A percentile compares a stretch with the other conserved stretches of the same genome.
Conservation (phyloP, 192 early-diverging fungal genomes). For the Oehlia diaphana region DNA sequence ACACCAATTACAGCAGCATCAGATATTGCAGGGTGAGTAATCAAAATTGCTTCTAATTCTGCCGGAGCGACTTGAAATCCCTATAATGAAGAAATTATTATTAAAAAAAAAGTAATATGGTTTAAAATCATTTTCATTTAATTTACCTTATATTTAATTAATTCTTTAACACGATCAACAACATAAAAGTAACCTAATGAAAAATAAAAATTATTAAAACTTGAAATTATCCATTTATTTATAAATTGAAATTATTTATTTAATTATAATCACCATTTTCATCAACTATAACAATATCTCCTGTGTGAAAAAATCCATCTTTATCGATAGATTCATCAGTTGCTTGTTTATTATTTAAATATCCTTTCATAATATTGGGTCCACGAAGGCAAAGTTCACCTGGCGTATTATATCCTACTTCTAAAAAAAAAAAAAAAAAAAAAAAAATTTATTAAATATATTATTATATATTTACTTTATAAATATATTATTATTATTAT, state of each 20-base stretch:
- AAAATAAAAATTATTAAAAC: not conserved
- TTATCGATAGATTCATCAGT: conserved; percentile 69
- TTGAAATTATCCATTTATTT: too few relatives aligned
- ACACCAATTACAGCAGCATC: conserved; percentile 72
- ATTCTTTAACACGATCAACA: conserved; percentile 81
- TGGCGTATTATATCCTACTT: conserved; percentile 49
- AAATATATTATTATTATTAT: too few relatives aligned
- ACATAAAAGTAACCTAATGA: conserved; percentile 51
- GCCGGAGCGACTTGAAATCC: conserved; percentile 81
- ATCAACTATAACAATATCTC: conserved; percentile 76
- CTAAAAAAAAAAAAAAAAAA: conserved; percentile 29
- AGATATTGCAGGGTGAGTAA: conserved; percentile 67
- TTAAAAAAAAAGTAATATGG: too few relatives aligned
- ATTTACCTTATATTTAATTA: conserved; percentile 92
- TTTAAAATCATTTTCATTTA: too few relatives aligned
- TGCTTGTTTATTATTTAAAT: conserved; percentile 76
- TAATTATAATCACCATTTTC: conserved; percentile 49
- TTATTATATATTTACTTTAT: too few relatives aligned
- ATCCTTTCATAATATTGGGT: conserved; percentile 84
- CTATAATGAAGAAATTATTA: not conserved
- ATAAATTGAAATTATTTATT: not conserved
- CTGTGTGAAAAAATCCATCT: conserved; percentile 81
- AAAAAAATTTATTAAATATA: not conserved
- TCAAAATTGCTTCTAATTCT: conserved; percentile 77
- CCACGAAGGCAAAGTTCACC: conserved; percentile 89